Base-by-base conservation (phyloP, 495 filamentous ascomycete species). In the Penicillium angulare region DNA sequence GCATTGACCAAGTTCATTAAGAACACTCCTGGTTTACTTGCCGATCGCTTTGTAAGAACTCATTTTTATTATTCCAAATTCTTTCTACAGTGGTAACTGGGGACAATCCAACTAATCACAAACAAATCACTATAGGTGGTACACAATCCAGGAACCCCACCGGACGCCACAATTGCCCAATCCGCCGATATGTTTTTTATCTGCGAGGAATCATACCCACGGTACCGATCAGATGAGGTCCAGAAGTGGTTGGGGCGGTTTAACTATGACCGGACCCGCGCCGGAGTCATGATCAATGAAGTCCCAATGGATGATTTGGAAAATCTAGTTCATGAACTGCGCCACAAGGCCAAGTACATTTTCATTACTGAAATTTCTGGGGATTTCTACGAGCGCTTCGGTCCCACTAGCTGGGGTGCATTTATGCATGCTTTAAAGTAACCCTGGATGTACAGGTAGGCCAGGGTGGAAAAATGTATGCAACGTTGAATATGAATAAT, bases 381-480 rank as follows among this genome's bases (percentile, higher is more conserved):
- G 18, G 41, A 44, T 20, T 44, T 44, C n/a, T 44, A 44, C 24
- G 41, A 44, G 41, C 41, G 41, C n/a, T 44, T 44, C 31, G 41
- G 41, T 18, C 41, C 41, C 26, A n/a, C 7, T 7, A 44, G 41
- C 21, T 44, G 41, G 41, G 26, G 15, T 13, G 24, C 23, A 9
- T 22, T 44, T 13, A 44, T 44, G 41, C 24, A 44, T 13, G 41
- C 41, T 44, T 18, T 44, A 24, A n/a, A 44, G 41, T 41, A 5
- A 40, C 2, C 6, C 7, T 15, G 3, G 39, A n/a, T n/a, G n/a
- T n/a, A n/a, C n/a, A n/a, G n/a, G n/a, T n/a, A n/a, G n/a, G n/a
- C n/a, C n/a, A n/a, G n/a, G n/a, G n/a, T n/a, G n/a, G n/a, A n/a
- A n/a, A n/a, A n/a, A n/a, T n/a, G n/a, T n/a, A n/a, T n/a, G n/a